These are phyloP conservation scores for Auricularia cornea DNA, from an alignment of 768 basidiomycete genomes.

Conservation along the genomic window DNA sequence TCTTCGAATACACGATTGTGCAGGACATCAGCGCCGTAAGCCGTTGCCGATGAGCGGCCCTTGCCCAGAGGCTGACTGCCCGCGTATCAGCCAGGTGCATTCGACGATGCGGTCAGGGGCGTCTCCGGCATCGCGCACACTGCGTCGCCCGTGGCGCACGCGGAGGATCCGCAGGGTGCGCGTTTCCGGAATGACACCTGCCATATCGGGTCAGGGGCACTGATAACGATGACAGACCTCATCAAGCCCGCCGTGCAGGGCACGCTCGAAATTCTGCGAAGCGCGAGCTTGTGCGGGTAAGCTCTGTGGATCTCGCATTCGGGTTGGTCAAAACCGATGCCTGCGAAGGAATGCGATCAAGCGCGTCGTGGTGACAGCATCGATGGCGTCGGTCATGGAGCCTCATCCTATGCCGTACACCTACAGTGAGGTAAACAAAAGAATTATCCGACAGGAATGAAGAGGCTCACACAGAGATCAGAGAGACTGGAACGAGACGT, in stretches of 20 bases:
- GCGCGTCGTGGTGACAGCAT: slow-evolving; percentile 29
- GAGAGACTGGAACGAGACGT: slow-evolving; percentile 19
- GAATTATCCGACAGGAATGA: background rate
- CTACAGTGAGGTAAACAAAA: slow-evolving; percentile 12
- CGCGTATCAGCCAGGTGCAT: slow-evolving; percentile 6
- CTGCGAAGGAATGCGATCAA: slow-evolving; percentile 14
- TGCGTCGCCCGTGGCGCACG: slow-evolving; percentile 7
- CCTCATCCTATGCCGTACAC: slow-evolving; percentile 10
- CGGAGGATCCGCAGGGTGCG: slow-evolving; percentile 1
- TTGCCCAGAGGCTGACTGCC: background rate
- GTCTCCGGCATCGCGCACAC: slow-evolving; percentile 12
- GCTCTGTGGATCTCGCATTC: background rate
- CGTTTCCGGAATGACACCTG: background rate
- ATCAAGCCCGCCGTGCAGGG: slow-evolving; percentile 28
- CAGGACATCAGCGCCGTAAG: slow-evolving; percentile 32
- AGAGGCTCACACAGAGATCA: background rate
- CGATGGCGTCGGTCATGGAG: slow-evolving; percentile 24
- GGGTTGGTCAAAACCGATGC: too few species aligned
- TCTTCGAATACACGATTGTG: slow-evolving; percentile 32
- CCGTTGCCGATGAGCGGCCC: background rate
- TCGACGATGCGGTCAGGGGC: slow-evolving; percentile 12
- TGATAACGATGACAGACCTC: slow-evolving; percentile 14
- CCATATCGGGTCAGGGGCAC: background rate
- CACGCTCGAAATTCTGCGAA: slow-evolving; percentile 23
- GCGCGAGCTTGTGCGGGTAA: slow-evolving; percentile 8